Percentiles rank a stretch among this genome's conserved stretches.
phyloP scores from a whole-genome alignment of 1,284 basidiomycete genomes.

The Irpex lacteus region DNA sequence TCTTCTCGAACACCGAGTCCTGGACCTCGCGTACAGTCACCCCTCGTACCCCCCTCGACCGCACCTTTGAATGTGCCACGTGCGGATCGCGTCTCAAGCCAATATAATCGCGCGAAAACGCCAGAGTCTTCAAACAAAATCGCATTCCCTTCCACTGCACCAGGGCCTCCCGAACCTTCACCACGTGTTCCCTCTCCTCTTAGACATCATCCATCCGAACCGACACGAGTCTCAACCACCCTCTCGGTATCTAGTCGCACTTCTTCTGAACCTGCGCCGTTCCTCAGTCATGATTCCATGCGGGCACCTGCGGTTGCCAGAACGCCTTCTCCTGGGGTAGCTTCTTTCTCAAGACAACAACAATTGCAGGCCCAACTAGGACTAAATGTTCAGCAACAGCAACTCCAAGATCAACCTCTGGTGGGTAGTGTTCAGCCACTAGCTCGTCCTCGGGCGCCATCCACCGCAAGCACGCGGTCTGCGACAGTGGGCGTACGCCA shows the following conservation, averaged over 20 bases:
- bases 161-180: constrained; percentile 8
- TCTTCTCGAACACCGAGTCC: neutral
- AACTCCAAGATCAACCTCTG: neutral
- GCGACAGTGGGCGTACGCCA: constrained; percentile 18
- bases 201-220: constrained; percentile 7
- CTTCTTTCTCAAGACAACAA: neutral
- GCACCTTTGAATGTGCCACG: constrained; percentile 11
- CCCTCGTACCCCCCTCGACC: constrained; percentile 12
- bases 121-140: constrained; percentile 8
- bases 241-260: constrained; percentile 8
- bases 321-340: neutral
- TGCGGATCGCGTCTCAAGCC: constrained; percentile 11
- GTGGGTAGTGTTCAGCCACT: neutral
- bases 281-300: neutral
- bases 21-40: constrained; percentile 1
- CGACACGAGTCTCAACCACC: constrained; percentile 9
- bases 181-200: constrained; percentile 7
- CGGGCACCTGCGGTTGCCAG: neutral
- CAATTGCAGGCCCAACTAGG: neutral
- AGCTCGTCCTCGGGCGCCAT: constrained; percentile 6
- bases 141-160: constrained; percentile 12
- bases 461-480: constrained; percentile 11
- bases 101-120: neutral
- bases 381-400: neutral
- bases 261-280: constrained; percentile 11